Evolutionary conservation across 2,329 filamentous ascomycete genomes (phyloP), one percentile per base, ranked within the genome.

Genomic region (Botrytis fabae): DNA sequence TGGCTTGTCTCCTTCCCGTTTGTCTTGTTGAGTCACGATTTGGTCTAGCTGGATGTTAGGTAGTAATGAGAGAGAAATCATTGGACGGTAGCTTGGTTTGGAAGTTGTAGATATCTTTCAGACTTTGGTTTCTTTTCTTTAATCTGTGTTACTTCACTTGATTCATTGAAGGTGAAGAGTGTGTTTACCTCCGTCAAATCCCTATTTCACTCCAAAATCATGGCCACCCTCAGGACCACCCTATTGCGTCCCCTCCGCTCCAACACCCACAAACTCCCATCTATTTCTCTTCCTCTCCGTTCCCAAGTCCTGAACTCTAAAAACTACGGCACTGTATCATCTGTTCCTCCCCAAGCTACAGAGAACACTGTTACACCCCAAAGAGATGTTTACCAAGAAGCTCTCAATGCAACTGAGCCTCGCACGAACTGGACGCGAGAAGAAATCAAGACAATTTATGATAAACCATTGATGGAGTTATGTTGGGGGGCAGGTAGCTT

Each of bases 371-470:
- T 25, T 6, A 28, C 44, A 70, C 22, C 40, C 6, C 18, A 32
- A 38, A 70, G 22, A 35, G 59, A 70, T 46, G 61, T 74, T 16
- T 76, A 80, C 51, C 75, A 80, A 61, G 76, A 75, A 76, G 92
- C 92, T 14, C 85, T 92, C 35, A 84, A 86, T 62, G 90, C 91
- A 35, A 86, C 83, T 1, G 83, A 80, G 9, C 88, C 92, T 20
- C 86, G 93, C 68, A 91, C 90, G 79, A 88, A 91, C 81, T 97
- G 94, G 94, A 93, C 93, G 9, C 89, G 88, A 76, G 90, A 95
- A 76, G 92, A 97, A 83, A 94, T 97, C 75, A 85, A 91, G 16
- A 89, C 92, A 76, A 91, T 97, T 78, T 97, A 96, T 83, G 88
- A 95, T 80, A 91, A 91, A 69, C 93, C 93, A 25, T 84, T 97